Base-by-base conservation (phyloP, 208 protist species). In the Vickermania ingenoplastis region DNA sequence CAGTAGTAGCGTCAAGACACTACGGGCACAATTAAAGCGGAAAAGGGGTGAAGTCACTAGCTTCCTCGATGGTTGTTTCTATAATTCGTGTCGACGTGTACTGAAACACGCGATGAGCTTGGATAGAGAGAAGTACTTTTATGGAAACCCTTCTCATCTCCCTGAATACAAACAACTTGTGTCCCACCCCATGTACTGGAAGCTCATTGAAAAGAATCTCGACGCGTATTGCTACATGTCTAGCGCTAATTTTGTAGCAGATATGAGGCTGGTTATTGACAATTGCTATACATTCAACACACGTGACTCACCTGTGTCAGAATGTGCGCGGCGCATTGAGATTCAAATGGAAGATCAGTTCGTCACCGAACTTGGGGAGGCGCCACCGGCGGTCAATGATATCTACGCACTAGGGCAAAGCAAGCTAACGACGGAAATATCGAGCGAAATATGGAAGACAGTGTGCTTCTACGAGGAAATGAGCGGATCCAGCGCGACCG, bases 271-370 rank as follows among this genome's bases (percentile, higher is more conserved):
- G 24, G 71, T 95, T 11, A 65, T 91, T 22, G 69, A 87, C 55
- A 91, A 91, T 69, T 89, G 83, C 62, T 95, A 92, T 56, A 61
- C 74, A 21, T 88, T 85, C 62, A 91, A 94, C 58, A 75, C 71
- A 2, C 66, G 73, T 11, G 49, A 58, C 7, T 81, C 83, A 0
- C 58, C 73, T 2, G 27, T 86, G 13, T 65, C 80, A 3, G 59
- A 63, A 3, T 41, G 77, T 17, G 83, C 75, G 7, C 71, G 88
- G 0, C 51, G 64, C 22, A 65, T 90, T 51, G 83, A 94, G 67
- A 23, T 90, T 5, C 49, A 53, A 3, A 94, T 94, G 82, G 83
- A 94, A 69, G 80, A 89, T 27, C 65, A 76, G 50, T 94, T 94
- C 53, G 75, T 94, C 22, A 77, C 65, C 23, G 72, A 86, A 61